phyloP scores from a whole-genome alignment of 2,329 filamentous ascomycete genomes.

The Dothiorella sarmentorum region DNA sequence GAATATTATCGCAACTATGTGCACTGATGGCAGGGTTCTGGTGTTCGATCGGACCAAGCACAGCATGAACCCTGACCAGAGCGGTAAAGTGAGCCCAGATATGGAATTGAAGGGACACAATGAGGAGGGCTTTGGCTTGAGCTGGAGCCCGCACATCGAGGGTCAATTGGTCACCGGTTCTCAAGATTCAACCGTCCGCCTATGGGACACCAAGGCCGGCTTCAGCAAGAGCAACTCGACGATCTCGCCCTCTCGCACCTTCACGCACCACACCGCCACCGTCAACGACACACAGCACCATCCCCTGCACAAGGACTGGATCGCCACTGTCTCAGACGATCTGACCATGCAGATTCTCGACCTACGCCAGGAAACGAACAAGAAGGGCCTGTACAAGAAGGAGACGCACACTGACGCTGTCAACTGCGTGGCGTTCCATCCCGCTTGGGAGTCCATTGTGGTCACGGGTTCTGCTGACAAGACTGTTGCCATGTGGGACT shows the following conservation, averaged over 20 bases:
- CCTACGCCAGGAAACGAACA: conserved; percentile 64
- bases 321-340: conserved; percentile 94
- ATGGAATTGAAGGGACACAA: conserved; percentile 82
- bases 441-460: conserved; percentile 80
- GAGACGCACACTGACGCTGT: conserved; percentile 86
- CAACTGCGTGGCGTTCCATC: conserved; percentile 94
- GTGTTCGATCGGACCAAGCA: conserved; percentile 97
- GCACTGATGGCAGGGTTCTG: conserved; percentile 80
- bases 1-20: conserved; percentile 91
- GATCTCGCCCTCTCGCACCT: conserved; percentile 69
- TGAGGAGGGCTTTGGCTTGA: conserved; percentile 85
- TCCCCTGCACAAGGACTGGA: conserved; percentile 71
- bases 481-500: conserved; percentile 91
- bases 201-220: conserved; percentile 80
- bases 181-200: conserved; percentile 84
- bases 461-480: conserved; percentile 95
- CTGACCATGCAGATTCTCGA: conserved; percentile 90
- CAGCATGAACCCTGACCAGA: conserved; percentile 62
- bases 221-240: conserved; percentile 67
- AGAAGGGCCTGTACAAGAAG: conserved; percentile 65
- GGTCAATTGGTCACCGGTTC: conserved; percentile 86
- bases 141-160: conserved; percentile 82
- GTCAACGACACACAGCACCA: conserved; percentile 98
- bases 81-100: conserved; percentile 72
- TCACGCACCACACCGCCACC: conserved; percentile 82